phyloP scores from a whole-genome alignment of 2,329 filamentous ascomycete species.

The Venturia carpophila region DNA sequence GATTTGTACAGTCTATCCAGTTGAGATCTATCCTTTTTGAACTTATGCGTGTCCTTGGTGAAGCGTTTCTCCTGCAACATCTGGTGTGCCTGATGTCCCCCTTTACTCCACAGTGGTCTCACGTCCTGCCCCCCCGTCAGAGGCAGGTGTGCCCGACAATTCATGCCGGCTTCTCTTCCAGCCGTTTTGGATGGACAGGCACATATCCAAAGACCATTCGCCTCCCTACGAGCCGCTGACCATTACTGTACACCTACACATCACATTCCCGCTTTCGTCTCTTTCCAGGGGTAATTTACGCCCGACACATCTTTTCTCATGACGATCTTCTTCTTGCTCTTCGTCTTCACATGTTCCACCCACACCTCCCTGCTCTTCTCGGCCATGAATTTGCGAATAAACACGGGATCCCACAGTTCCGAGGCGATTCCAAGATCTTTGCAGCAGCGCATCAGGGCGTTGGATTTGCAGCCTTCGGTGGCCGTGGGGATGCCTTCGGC shows the following conservation, averaged over 20 bases:
- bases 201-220: not conserved
- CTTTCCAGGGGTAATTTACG: conserved; percentile 59
- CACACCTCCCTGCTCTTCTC: conserved; percentile 70
- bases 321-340: conserved; percentile 86
- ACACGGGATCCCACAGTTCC: conserved; percentile 93
- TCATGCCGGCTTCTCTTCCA: not conserved
- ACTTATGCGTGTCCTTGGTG: not conserved
- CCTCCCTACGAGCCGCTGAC: not conserved
- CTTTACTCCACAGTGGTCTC: too few species aligned
- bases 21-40: conserved; percentile 4
- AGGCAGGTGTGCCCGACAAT: too few species aligned
- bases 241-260: not conserved
- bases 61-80: not conserved
- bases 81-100: not conserved
- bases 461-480: conserved; percentile 94
- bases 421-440: conserved; percentile 93
- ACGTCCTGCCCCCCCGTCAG: too few species aligned
- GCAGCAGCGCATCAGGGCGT: conserved; percentile 95
- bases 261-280: conserved; percentile 26
- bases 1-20: conserved; percentile 9
- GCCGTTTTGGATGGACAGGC: not conserved
- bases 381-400: conserved; percentile 74
- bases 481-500: conserved; percentile 87
- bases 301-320: conserved; percentile 65
- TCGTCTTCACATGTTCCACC: conserved; percentile 79